These are phyloP conservation scores for Euphorbia tirucalli DNA, from an alignment of 345 rosid genomes.

Conservation along the genomic window DNA sequence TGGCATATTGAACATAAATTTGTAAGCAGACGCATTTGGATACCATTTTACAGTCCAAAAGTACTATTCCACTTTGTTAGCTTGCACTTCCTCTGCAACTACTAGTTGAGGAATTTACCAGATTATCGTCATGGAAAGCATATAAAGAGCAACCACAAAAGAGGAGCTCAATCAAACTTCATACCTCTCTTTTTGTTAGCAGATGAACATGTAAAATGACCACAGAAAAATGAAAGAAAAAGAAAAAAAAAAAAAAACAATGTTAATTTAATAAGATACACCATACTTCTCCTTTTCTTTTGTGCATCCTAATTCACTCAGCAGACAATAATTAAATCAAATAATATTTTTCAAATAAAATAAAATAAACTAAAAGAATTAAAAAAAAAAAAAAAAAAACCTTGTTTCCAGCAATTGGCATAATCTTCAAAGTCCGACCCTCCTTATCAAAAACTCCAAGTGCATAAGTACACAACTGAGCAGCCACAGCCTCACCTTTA, in stretches of 20 bases:
- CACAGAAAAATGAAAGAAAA: background rate
- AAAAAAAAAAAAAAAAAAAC: slow-evolving; percentile 26
- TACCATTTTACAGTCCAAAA: background rate
- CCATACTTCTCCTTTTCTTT: no score
- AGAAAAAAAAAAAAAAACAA: no score
- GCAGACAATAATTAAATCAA: background rate
- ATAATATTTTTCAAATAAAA: no score
- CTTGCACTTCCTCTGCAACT: background rate
- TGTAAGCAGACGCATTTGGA: no score
- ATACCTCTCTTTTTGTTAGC: background rate
- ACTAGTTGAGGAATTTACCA: background rate
- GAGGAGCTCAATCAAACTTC: background rate
- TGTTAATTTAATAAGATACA: background rate
- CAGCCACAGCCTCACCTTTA: slow-evolving; percentile 59
- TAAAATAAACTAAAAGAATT: no score
- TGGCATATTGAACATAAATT: no score
- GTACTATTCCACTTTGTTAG: background rate
- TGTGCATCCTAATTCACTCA: background rate
- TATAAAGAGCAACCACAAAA: background rate
- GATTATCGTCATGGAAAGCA: no score
- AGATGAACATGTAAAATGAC: background rate
- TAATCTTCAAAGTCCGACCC: slow-evolving; percentile 50
- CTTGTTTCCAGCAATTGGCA: slow-evolving; percentile 81
- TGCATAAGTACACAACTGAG: slow-evolving; percentile 57
- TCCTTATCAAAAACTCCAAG: slow-evolving; percentile 76